Conservation (phyloP, 139 green algal genomes). For the Closterium sp. region DNA sequence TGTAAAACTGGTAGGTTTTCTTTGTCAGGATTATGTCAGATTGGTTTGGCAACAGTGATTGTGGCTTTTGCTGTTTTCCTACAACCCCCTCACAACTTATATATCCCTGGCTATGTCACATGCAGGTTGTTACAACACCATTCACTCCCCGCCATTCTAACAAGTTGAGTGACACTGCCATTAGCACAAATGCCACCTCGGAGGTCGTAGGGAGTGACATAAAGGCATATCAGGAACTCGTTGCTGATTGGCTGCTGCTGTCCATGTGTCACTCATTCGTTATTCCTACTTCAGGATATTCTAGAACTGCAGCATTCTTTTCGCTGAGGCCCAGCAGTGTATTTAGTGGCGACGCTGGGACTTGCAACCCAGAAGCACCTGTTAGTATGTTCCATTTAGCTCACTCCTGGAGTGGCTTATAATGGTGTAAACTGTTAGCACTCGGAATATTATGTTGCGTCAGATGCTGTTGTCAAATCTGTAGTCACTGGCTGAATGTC, state of each 20-base stretch:
- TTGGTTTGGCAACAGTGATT: too few species aligned
- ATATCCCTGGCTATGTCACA: too few species aligned
- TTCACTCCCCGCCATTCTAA: neutral
- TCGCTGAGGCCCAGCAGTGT: neutral
- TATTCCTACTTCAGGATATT: neutral
- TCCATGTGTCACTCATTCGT: neutral
- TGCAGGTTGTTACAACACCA: neutral
- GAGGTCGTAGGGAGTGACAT: neutral
- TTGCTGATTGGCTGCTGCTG: neutral
- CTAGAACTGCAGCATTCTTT: neutral
- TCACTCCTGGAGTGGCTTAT: neutral
- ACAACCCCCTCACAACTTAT: too few species aligned
- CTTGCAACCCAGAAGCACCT: neutral
- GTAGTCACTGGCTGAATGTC: neutral
- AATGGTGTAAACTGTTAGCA: neutral
- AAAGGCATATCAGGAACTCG: neutral
- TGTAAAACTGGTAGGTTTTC: too few species aligned
- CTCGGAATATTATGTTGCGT: neutral
- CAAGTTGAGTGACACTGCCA: neutral
- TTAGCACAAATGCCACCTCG: neutral
- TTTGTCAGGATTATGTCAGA: too few species aligned
- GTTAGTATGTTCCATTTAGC: neutral
- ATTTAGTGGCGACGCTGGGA: neutral
- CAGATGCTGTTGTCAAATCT: neutral
- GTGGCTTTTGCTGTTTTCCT: too few species aligned